Evolutionary conservation across 2,329 filamentous ascomycete genomes (phyloP).

Genomic region (Sphaerulina populicola): DNA sequence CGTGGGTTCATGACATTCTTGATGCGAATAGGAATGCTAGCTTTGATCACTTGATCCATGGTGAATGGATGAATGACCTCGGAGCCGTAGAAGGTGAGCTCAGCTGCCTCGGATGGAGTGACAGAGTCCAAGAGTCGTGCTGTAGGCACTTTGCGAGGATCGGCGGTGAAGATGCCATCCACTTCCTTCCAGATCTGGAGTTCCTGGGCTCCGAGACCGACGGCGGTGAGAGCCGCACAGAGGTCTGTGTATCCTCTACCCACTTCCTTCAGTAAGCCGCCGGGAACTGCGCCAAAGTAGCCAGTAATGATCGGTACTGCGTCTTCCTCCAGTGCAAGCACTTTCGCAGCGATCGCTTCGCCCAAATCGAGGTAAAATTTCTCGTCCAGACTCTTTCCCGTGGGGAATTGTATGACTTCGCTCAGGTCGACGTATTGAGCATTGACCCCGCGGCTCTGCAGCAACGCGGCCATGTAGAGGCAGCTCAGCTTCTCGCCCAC

Average conservation of each 20-base stretch:
- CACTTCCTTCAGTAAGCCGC: conserved; percentile 81
- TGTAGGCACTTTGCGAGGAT: conserved; percentile 83
- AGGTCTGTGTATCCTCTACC: conserved; percentile 95
- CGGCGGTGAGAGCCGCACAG: conserved; percentile 83
- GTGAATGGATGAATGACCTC: conserved; percentile 98
- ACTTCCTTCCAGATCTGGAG: conserved; percentile 99
- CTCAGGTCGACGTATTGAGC: conserved; percentile 86
- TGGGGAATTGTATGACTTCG: conserved; percentile 61
- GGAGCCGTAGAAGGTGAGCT: conserved; percentile 66
- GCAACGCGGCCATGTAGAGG: conserved; percentile 74
- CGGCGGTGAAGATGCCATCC: conserved; percentile 83
- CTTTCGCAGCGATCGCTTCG: conserved; percentile 35
- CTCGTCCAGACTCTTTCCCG: conserved; percentile 38
- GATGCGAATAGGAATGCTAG: conserved; percentile 77
- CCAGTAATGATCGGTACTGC: conserved; percentile 58
- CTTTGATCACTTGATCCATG: conserved; percentile 81
- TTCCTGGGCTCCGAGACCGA: conserved; percentile 77
- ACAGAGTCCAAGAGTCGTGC: conserved; percentile 82
- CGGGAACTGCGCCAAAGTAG: conserved; percentile 89
- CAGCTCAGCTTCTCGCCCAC: conserved; percentile 95
- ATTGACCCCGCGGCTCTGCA: conserved; percentile 72
- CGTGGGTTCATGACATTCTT: conserved; percentile 86
- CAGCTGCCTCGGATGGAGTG: conserved; percentile 88
- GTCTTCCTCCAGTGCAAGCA: conserved; percentile 38
- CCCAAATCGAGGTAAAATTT: conserved; percentile 42